Conservation (phyloP, 129 eudicot species). For the Scalesia atractyloides region DNA sequence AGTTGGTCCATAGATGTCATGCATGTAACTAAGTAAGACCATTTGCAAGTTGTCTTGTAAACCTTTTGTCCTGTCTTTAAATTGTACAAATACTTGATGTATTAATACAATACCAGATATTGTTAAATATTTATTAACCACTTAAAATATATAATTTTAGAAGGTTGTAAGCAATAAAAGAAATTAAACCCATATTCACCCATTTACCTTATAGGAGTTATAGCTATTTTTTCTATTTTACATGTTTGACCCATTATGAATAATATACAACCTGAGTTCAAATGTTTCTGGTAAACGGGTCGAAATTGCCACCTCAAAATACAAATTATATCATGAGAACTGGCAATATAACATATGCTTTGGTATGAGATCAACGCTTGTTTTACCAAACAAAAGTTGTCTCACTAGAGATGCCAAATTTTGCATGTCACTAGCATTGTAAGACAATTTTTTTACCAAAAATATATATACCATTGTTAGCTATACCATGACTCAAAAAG, state of each 20-base stretch:
- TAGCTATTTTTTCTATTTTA: neutral
- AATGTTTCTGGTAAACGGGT: neutral
- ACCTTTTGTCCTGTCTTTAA: neutral
- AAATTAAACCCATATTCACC: neutral
- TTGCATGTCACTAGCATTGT: neutral
- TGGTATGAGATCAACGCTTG: neutral
- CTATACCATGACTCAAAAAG: neutral
- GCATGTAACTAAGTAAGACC: neutral
- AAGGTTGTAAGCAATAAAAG: neutral
- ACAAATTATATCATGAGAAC: conserved; percentile 2
- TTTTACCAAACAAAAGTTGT: neutral
- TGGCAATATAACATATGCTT: neutral
- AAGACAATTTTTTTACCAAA: neutral
- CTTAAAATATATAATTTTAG: neutral
- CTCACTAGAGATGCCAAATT: neutral
- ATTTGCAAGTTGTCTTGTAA: neutral
- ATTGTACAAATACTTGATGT: neutral
- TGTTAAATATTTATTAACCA: neutral
- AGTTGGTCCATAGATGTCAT: conserved; percentile 6
- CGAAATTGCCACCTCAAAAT: neutral
- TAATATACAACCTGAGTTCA: neutral
- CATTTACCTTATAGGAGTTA: neutral
- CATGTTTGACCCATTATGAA: neutral
- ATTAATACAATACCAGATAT: neutral
- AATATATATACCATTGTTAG: neutral